These are phyloP conservation scores for Thermothelomyces thermophilus DNA, from an alignment of 2,329 filamentous ascomycete species.

Conservation along the genomic window DNA sequence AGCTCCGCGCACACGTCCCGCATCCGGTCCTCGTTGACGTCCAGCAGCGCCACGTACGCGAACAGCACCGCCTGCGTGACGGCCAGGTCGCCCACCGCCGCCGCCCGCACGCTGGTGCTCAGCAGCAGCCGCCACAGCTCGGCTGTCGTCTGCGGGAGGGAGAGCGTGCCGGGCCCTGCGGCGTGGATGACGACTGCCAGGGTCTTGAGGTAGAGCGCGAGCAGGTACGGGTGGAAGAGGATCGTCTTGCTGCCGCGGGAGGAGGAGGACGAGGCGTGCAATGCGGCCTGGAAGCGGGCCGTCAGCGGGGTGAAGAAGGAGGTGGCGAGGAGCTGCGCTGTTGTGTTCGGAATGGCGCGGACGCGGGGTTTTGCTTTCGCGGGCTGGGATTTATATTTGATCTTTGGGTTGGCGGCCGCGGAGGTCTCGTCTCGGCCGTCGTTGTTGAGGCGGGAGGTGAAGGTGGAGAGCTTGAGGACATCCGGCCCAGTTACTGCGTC, in stretches of 20 bases:
- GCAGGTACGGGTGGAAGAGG: constrained; percentile 66
- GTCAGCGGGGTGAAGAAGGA: constrained; percentile 84
- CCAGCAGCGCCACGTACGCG: constrained; percentile 69
- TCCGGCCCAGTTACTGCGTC: constrained; percentile 74
- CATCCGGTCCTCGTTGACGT: constrained; percentile 70
- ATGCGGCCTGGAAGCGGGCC: constrained; percentile 66
- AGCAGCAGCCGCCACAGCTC: constrained; percentile 84
- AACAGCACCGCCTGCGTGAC: constrained; percentile 73
- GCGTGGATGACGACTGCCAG: constrained; percentile 77
- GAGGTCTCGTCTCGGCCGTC: constrained; percentile 23
- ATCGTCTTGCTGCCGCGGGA: constrained; percentile 42
- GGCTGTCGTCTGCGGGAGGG: constrained; percentile 70
- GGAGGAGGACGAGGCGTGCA: constrained; percentile 34
- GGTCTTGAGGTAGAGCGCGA: constrained; percentile 79
- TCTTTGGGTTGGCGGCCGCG: constrained; percentile 22
- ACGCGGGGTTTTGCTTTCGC: constrained; percentile 31
- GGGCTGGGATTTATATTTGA: constrained; percentile 22
- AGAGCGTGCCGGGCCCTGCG: constrained; percentile 69
- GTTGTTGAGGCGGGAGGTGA: constrained; percentile 62
- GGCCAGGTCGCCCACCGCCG: constrained; percentile 53
- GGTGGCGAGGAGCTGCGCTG: constrained; percentile 66
- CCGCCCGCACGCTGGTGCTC: constrained; percentile 49
- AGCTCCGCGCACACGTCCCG: constrained; percentile 66
- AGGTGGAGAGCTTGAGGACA: constrained; percentile 80
- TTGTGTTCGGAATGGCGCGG: constrained; percentile 64